Evolutionary conservation across 2,329 filamentous ascomycete species (phyloP), one percentile per base, ranked within the genome.

Genomic region (Didymella segeticola): DNA sequence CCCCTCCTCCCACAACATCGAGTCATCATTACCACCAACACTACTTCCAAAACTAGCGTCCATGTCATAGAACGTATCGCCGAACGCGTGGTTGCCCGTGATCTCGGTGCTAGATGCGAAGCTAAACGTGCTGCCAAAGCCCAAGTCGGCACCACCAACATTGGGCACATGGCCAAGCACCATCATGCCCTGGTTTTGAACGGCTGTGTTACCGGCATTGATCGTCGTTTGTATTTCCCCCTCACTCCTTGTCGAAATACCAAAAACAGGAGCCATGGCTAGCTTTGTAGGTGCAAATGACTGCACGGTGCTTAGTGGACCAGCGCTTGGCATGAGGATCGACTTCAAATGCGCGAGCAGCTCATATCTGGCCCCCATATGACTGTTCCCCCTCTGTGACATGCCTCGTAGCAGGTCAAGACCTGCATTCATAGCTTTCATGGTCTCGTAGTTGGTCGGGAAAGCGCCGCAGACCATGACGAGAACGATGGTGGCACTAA

Each of bases 381-480:
- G 45, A 17, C 45, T 47, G 12, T 47, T 47, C 26, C 45, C 45
- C 20, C 45, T 23, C 14, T 39, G 36, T 20, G 45, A 25, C 27
- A 47, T 47, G 19, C 34, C 36, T 14, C 36, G 19, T 7, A 47
- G 45, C 34, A 47, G 34, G 36, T 41, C 45, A 5, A 47, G 45
- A n/a, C 45, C 45, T 25, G 45, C 36, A 20, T 47, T 33, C 45
- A 47, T 47, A 26, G 45, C 45, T 25, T 39, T 47, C 45, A 41
- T 26, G 19, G 45, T 19, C 14, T 37, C 34, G 10, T 25, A n/a
- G 27, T 47, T 17, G 19, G 34, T 47, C 6, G 45, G 34, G 33
- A 47, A 47, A 27, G 45, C 36, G n/a, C 45, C 45, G 33, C 45
- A 47, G 45, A 47, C 34, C 36, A 47, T 37, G 8, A 47, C 45